Conservation (phyloP, 208 protist genomes). For the Trypanosomatidae sp. region DNA sequence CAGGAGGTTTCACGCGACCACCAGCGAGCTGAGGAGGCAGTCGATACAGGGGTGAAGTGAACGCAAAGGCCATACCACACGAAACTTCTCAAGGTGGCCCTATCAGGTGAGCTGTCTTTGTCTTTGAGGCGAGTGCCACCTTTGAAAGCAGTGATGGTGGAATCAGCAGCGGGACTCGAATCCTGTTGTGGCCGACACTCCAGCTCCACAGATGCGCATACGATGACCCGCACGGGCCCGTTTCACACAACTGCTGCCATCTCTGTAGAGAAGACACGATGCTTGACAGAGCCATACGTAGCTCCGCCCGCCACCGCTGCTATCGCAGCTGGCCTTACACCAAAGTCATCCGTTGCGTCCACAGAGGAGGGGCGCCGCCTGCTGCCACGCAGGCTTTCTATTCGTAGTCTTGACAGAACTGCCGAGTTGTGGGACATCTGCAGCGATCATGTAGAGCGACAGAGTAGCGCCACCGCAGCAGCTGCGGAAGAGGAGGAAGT, state of each 20-base stretch:
- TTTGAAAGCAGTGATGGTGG: not conserved
- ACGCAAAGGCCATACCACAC: not conserved
- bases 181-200: not conserved
- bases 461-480: not conserved
- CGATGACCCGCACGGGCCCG: not conserved
- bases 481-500: not conserved
- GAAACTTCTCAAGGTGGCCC: not conserved
- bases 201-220: not conserved
- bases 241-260: not conserved
- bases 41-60: not conserved
- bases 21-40: not conserved
- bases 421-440: not conserved
- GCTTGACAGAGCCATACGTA: no score
- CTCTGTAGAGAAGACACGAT: not conserved
- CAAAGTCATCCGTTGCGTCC: not conserved
- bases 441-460: not conserved
- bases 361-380: constrained; percentile 1
- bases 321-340: not conserved
- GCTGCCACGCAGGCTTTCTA: constrained; percentile 3
- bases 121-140: not conserved
- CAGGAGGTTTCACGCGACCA: not conserved
- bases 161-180: not conserved
- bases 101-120: not conserved
- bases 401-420: not conserved
- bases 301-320: not conserved